Evolutionary conservation across 768 basidiomycete genomes (phyloP), one percentile per base, ranked within the genome.

Genomic region (Coprinopsis sp.): DNA sequence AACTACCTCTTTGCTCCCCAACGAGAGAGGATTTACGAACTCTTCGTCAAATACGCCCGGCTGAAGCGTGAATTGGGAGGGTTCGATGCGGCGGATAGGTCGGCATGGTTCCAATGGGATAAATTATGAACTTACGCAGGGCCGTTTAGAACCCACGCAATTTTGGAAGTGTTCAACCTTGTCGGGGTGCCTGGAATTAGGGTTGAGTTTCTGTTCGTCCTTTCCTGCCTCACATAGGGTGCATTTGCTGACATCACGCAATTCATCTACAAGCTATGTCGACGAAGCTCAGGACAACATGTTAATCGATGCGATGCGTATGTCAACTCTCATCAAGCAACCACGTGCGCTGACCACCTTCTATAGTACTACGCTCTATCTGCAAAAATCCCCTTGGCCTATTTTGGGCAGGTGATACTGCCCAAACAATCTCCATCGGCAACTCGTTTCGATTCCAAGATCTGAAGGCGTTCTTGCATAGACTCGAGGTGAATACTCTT

Each of bases 331-430:
- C 16, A 23, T 19, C 39, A n/a, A 31, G 28, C 47, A 49, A 7
- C 16, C 16, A 36, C 34, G 16, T 36, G 10, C n/a, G 10, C 8
- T 19, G 16, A 36, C 7, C 34, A 12, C n/a, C n/a, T n/a, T n/a
- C n/a, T n/a, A n/a, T n/a, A 87, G 86, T 88, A 3, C 60, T 88
- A 33, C 66, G 84, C 19, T 67, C 68, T 0, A 57, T 88, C 13
- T 87, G 82, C 50, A 60, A 61, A 11, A 86, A 86, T 54, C 72
- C 77, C 0, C 65, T 83, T 39, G 85, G 86, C 0, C 62, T 87
- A n/a, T 83, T 88, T 51, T 87, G 84, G 82, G 86, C 84, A 1
- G 87, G 87, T 0, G 87, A 89, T 56, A 87, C 87, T 0, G 84
- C 87, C 0, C 87, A 89, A 51, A 84, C 86, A 0, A 88, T 89